Percentiles rank a stretch among this genome's conserved stretches.
Conservation (phyloP, 495 filamentous ascomycete species). For the Talaromyces thailandensis region DNA sequence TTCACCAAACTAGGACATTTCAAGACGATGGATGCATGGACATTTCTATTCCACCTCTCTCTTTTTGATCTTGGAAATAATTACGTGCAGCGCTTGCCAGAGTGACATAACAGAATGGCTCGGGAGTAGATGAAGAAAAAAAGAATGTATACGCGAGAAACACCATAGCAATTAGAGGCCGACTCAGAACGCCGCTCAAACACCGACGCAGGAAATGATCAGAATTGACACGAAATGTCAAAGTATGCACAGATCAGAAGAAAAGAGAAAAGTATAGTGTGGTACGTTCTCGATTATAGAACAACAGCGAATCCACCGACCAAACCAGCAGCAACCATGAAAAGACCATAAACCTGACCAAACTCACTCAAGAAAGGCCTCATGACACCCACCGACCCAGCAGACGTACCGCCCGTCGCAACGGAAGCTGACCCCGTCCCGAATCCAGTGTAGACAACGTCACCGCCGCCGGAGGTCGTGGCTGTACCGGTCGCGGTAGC, state of each 20-base stretch:
- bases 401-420: conserved; percentile 19
- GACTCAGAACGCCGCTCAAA: not conserved
- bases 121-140: not conserved
- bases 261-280: not conserved
- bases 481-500: conserved; percentile 26
- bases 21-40: not conserved
- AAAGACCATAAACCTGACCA: conserved; percentile 49
- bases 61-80: not conserved
- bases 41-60: not conserved
- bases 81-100: not conserved
- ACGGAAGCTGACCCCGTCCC: conserved; percentile 30
- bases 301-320: conserved; percentile 56
- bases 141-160: not conserved
- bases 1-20: not conserved
- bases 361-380: conserved; percentile 37
- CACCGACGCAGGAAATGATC: not conserved
- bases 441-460: conserved; percentile 40
- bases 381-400: conserved; percentile 19
- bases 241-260: not conserved
- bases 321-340: conserved; percentile 45
- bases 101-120: not conserved
- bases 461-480: conserved; percentile 20
- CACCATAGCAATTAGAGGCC: not conserved
- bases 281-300: conserved; percentile 28
- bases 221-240: not conserved